Base-by-base conservation (phyloP, 2,329 filamentous ascomycete genomes). In the Amesomyces nigricolor region DNA sequence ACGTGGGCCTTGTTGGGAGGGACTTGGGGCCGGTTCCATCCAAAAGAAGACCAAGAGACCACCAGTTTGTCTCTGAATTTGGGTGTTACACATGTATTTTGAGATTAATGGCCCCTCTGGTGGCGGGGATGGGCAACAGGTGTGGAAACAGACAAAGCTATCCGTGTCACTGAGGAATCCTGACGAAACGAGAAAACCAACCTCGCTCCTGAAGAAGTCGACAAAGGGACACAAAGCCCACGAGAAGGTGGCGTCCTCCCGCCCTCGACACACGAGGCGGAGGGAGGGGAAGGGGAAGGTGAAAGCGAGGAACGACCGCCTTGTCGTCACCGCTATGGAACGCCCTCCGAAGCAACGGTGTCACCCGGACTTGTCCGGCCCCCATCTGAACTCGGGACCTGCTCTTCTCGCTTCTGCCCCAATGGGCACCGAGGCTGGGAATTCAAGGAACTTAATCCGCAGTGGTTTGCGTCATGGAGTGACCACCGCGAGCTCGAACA, bases 211-310 rank as follows among this genome's bases (percentile, higher is more conserved):
- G 46, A 45, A 35, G 40, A 35, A 11, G 39, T 39, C n/a, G 53
- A 47, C 43, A 55, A 55, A 51, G 53, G 14, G 19, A 29, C 35
- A 55, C 47, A 55, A 55, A 55, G 42, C 19, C 29, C 17, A 35
- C 8, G 17, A 38, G 16, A 2, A 17, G 4, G 29, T 49, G 45
- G 51, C 51, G 38, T 40, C 52, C 38, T 49, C 30, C n/a, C 44
- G 44, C 22, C 30, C 19, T 49, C n/a, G 39, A 38, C 13, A 43
- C 52, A 45, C 30, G 39, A 45, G 30, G 39, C 4, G 40, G 10
- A 44, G 29, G 16, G 16, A 35, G 9, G 10, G 39, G 48, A 17
- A 16, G n/a, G 19, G 13, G 39, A 16, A n/a, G 26, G 10, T 10
- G 32, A 10, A 10, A 13, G 40, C 42, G 16, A 37, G 13, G 30